Evolutionary conservation across 2,329 filamentous ascomycete species (phyloP), one percentile per base, ranked within the genome.

Genomic region (Ascochyta viciae-villosae): DNA sequence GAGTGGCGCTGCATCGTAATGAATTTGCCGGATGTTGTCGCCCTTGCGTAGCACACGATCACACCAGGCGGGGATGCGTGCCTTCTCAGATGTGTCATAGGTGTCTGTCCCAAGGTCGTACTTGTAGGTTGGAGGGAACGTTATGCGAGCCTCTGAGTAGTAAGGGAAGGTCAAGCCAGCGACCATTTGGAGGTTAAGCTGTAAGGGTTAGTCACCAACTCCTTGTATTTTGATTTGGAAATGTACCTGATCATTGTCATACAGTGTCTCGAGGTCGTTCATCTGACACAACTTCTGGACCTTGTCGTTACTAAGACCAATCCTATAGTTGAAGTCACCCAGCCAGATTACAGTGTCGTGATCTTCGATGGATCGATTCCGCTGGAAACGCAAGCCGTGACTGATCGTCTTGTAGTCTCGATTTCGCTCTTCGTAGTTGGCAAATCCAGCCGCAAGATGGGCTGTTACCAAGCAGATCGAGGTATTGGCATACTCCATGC

Each of bases 271-370:
- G 10, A 96, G 81, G 68, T 97, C 89, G 24, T 85, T 81, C 50
- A 85, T 83, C 65, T 88, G 85, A 50, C 96, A 86, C 9, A 96
- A 79, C 29, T 87, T 84, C 63, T 90, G 88, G 7, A 92, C 91
- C 57, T 84, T 87, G 35, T 96, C 92, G 62, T 91, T 87, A 40
- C 83, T 84, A 54, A 98, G 82, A 1, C 93, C 94, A 66, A 99
- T 96, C 16, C 95, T 89, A 76, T 99, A 99, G 73, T 99, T 99
- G 81, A 99, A 99, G 75, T 99, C 95, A 5, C 95, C 95, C 38
- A 97, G 84, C 94, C 95, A 99, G 49, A 78, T 89, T 33, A 98
- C 89, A 22, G 90, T 88, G 62, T 89, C 92, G 72, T 99, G 95
- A 72, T 98, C 90, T 66, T 95, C 91, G 60, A 99, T 98, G 5